phyloP scores from a whole-genome alignment of 2,329 filamentous ascomycete genomes.

The Nannizziopsis barbatae region DNA sequence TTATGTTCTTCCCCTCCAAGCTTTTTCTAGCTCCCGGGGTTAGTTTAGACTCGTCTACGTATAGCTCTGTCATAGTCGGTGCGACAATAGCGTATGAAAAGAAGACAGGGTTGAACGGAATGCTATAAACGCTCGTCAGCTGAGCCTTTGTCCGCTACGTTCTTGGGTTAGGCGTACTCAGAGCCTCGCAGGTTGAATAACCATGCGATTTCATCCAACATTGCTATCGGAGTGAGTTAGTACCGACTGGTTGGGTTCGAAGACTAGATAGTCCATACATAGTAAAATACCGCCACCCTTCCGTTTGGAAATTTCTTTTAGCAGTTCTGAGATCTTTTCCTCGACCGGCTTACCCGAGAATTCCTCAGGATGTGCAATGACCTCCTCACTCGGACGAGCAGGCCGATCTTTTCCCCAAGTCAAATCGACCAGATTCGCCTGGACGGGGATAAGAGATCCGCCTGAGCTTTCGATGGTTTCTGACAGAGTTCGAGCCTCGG shows the following conservation, averaged over 20 bases:
- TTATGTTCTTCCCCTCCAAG: slow-evolving; percentile 53
- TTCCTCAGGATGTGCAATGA: slow-evolving; percentile 58
- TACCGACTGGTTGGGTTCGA: background rate
- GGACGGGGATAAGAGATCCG: slow-evolving; percentile 59
- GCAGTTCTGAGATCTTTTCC: slow-evolving; percentile 71
- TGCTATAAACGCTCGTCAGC: slow-evolving; percentile 37
- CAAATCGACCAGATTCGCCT: slow-evolving; percentile 75
- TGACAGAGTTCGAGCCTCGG: slow-evolving; percentile 60
- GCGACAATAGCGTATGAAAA: slow-evolving; percentile 93
- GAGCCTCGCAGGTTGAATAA: slow-evolving; percentile 93
- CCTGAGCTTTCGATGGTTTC: slow-evolving; percentile 84
- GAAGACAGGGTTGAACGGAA: slow-evolving; percentile 96
- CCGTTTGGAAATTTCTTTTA: slow-evolving; percentile 86
- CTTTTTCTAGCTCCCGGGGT: slow-evolving; percentile 57
- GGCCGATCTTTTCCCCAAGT: slow-evolving; percentile 76
- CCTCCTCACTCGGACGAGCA: slow-evolving; percentile 59
- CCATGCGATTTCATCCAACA: slow-evolving; percentile 96
- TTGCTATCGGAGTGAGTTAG: slow-evolving; percentile 37
- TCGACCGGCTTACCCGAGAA: slow-evolving; percentile 73
- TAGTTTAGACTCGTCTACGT: slow-evolving; percentile 71
- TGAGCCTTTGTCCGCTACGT: background rate
- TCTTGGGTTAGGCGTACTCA: slow-evolving; percentile 44
- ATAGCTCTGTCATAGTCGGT: slow-evolving; percentile 61
- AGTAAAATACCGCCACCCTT: slow-evolving; percentile 78
- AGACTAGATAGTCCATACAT: slow-evolving; percentile 35